Conservation (phyloP, 2,329 filamentous ascomycete species). For the Colletotrichum sp. region DNA sequence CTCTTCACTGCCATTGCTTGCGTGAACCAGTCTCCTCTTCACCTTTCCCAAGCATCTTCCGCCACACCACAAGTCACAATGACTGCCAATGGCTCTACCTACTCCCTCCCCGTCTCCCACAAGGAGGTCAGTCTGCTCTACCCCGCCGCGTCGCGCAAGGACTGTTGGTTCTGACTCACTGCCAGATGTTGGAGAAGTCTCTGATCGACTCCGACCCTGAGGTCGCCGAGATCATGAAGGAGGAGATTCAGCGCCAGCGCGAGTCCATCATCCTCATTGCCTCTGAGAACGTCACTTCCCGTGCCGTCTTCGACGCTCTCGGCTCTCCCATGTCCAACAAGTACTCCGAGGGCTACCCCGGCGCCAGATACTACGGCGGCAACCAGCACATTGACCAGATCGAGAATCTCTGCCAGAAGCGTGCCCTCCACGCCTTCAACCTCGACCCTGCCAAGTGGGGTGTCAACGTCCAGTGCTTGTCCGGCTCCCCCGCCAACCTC, state of each 20-base stretch:
- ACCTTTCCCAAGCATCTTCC: neutral
- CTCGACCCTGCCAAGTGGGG: constrained; percentile 91
- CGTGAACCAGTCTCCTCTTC: constrained; percentile 1
- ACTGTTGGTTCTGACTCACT: constrained; percentile 35
- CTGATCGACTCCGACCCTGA: constrained; percentile 91
- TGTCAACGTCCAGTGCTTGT: constrained; percentile 96
- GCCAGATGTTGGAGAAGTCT: constrained; percentile 92
- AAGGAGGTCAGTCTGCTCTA: constrained; percentile 50
- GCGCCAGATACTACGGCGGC: constrained; percentile 97
- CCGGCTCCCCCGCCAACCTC: constrained; percentile 93
- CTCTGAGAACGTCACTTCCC: constrained; percentile 98
- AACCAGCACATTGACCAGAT: constrained; percentile 99
- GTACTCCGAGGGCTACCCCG: constrained; percentile 98
- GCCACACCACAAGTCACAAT: constrained; percentile 33
- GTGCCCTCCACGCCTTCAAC: constrained; percentile 90
- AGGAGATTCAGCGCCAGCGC: constrained; percentile 94
- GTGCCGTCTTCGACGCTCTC: constrained; percentile 96
- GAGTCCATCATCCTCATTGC: constrained; percentile 99
- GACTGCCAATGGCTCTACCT: constrained; percentile 47
- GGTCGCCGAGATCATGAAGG: constrained; percentile 95
- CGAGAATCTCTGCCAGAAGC: constrained; percentile 92
- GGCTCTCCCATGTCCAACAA: constrained; percentile 98
- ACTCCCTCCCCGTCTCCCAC: constrained; percentile 59
- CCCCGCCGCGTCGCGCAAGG: constrained; percentile 20
- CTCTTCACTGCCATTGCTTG: constrained; percentile 16